Percentiles rank a stretch among this genome's conserved stretches.
phyloP scores from a whole-genome alignment of 108 stramenopile genomes.

The Asterionellopsis glacialis region DNA sequence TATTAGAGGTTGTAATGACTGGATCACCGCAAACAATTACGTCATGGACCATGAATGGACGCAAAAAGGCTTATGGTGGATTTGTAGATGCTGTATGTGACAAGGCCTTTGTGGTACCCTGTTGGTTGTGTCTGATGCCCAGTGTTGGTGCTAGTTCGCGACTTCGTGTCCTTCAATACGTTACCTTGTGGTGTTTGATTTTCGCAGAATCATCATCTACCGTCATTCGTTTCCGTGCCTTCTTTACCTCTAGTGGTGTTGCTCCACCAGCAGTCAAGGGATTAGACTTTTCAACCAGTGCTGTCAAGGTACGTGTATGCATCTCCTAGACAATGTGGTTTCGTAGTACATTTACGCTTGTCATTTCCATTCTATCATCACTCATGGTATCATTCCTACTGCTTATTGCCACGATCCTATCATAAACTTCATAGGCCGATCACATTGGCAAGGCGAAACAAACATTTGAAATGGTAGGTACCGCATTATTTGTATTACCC shows the following conservation, averaged over 20 bases:
- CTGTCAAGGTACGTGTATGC: slow-evolving; percentile 33
- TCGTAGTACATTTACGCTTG: slow-evolving; percentile 3
- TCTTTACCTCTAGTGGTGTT: slow-evolving; percentile 32
- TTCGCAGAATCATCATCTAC: slow-evolving; percentile 36
- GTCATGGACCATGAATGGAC: slow-evolving; percentile 27
- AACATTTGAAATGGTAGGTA: slow-evolving; percentile 55
- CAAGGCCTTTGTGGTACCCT: slow-evolving; percentile 51
- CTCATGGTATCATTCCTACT: neutral
- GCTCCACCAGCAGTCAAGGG: slow-evolving; percentile 35
- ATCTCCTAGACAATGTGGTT: too few relatives aligned
- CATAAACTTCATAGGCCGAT: slow-evolving; percentile 44
- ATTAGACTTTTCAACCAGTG: slow-evolving; percentile 42
- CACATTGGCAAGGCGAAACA: slow-evolving; percentile 54
- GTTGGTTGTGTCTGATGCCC: slow-evolving; percentile 42
- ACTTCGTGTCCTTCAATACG: slow-evolving; percentile 21
- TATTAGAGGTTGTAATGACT: slow-evolving; percentile 36
- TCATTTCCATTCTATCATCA: neutral
- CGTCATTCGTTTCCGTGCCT: slow-evolving; percentile 41
- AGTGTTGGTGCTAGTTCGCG: slow-evolving; percentile 15
- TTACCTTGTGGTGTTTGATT: slow-evolving; percentile 32
- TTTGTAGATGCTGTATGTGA: slow-evolving; percentile 58
- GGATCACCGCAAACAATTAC: slow-evolving; percentile 32
- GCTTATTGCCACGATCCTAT: neutral
- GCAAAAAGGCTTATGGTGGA: slow-evolving; percentile 35
- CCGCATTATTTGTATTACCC: slow-evolving; percentile 38